Evolutionary conservation across 495 filamentous ascomycete genomes (phyloP).

Genomic region (Daldinia caldariorum): DNA sequence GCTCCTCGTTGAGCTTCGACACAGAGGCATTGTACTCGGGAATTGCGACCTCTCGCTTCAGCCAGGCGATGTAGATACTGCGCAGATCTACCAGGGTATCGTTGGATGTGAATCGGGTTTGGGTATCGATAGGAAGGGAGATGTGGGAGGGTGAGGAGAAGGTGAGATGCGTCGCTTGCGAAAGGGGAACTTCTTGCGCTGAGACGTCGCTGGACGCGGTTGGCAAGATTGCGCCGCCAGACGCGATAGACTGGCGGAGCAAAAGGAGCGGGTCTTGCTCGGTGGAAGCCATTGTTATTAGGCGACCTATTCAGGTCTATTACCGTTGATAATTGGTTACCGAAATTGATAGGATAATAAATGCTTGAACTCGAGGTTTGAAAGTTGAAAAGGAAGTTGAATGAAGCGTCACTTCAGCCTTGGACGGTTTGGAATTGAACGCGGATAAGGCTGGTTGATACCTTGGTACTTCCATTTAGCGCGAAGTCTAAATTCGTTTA

Average conservation of each 20-base stretch:
- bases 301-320: constrained; percentile 1
- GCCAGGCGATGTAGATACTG: constrained; percentile 93
- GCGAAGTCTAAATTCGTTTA: neutral
- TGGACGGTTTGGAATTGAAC: constrained; percentile 1
- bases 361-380: constrained; percentile 1
- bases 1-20: constrained; percentile 80
- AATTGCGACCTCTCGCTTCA: constrained; percentile 86
- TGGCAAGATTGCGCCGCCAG: constrained; percentile 70
- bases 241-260: constrained; percentile 79
- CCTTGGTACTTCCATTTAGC: neutral
- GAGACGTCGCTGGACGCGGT: constrained; percentile 70
- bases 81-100: constrained; percentile 84
- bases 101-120: constrained; percentile 82
- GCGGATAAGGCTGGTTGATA: constrained; percentile 1
- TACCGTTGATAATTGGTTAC: constrained; percentile 11
- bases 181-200: constrained; percentile 61
- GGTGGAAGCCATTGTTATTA: constrained; percentile 49
- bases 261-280: constrained; percentile 77
- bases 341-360: neutral
- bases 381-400: constrained; percentile 14
- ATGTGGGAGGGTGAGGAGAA: constrained; percentile 73
- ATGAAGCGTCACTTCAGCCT: constrained; percentile 18
- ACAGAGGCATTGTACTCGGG: constrained; percentile 88
- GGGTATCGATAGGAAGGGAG: constrained; percentile 74
- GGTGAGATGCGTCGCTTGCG: constrained; percentile 81